A percentile compares a stretch with the other conserved stretches of the same genome.
Evolutionary conservation across 78 protist species (phyloP).

Genomic region (Dictyostelium brefeldianum): DNA sequence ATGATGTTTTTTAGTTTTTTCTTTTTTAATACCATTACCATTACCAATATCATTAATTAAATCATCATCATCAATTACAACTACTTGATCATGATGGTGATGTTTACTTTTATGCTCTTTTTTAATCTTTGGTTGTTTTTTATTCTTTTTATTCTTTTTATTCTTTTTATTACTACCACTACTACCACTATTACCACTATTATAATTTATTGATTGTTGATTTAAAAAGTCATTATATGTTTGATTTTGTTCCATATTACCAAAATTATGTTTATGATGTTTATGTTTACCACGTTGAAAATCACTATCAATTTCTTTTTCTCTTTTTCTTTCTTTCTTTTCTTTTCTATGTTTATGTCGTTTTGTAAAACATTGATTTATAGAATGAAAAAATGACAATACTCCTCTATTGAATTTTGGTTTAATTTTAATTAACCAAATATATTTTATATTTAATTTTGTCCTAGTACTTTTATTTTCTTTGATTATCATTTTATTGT

Average conservation of each 20-base stretch:
- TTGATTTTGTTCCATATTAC: neutral
- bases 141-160: too few relatives aligned
- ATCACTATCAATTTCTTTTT: neutral
- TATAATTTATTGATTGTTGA: too few relatives aligned
- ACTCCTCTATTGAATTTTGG: slow-evolving; percentile 8
- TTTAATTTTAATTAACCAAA: slow-evolving; percentile 30
- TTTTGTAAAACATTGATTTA: neutral
- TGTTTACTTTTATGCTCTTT: too few relatives aligned
- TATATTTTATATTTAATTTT: slow-evolving; percentile 16
- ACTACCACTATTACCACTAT: neutral
- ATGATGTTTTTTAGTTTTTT: neutral
- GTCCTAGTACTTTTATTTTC: neutral
- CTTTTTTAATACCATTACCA: neutral
- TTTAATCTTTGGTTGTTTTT: too few relatives aligned
- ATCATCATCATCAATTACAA: too few relatives aligned
- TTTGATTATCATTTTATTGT: neutral
- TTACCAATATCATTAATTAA: too few relatives aligned
- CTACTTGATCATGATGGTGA: too few relatives aligned
- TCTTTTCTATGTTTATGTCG: neutral
- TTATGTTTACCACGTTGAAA: neutral
- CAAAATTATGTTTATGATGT: neutral
- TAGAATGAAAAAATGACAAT: neutral
- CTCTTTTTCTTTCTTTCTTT: slow-evolving; percentile 7
- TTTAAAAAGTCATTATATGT: too few relatives aligned
- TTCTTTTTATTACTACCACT: too few relatives aligned